Conservation (phyloP, 768 basidiomycete genomes). For the Tulasnella sp. region DNA sequence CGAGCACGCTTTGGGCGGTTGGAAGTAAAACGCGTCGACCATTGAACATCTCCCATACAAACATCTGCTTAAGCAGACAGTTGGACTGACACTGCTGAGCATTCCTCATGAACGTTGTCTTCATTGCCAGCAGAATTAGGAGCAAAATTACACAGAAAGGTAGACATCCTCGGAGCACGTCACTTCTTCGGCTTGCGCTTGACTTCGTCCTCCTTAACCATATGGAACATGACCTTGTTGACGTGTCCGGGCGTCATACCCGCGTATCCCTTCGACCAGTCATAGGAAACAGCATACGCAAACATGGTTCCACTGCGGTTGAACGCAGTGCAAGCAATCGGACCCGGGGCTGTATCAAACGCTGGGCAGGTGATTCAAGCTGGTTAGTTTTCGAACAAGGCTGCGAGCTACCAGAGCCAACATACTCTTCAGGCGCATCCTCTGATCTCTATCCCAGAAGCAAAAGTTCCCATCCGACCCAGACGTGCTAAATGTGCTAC, state of each 20-base stretch:
- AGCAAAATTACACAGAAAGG: too few relatives aligned
- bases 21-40: too few relatives aligned
- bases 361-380: not conserved
- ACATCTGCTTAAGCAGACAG: too few relatives aligned
- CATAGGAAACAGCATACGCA: slow-evolving; percentile 22
- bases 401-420: not conserved
- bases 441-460: slow-evolving; percentile 29
- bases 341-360: not conserved
- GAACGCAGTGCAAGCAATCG: slow-evolving; percentile 18
- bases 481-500: slow-evolving; percentile 76
- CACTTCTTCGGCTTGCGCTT: slow-evolving; percentile 40
- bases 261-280: slow-evolving; percentile 22
- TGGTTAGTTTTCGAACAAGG: not conserved
- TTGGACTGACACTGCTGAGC: too few relatives aligned
- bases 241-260: slow-evolving; percentile 25
- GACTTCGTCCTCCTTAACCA: slow-evolving; percentile 64
- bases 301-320: slow-evolving; percentile 19
- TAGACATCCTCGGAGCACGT: not conserved
- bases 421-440: slow-evolving; percentile 29
- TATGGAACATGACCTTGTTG: slow-evolving; percentile 73
- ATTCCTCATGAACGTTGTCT: too few relatives aligned
- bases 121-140: too few relatives aligned
- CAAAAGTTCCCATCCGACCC: slow-evolving; percentile 33
- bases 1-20: too few relatives aligned
- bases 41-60: too few relatives aligned